Conservation (phyloP, 108 stramenopile genomes). For the Cyclotella sp. region DNA sequence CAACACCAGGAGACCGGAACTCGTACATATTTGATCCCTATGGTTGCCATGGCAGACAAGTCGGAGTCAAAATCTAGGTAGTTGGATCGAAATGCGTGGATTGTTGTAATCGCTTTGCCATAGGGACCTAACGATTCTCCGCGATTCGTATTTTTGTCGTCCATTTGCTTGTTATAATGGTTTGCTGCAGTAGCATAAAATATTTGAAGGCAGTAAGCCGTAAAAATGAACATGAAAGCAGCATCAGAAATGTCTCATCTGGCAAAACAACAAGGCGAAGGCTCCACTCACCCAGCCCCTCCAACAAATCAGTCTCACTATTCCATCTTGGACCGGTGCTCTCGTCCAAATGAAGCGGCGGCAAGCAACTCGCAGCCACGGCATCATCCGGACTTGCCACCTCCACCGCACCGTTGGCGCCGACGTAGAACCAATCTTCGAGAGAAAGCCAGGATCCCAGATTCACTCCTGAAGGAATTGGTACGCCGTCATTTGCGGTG, state of each 20-base stretch:
- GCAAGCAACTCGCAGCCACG: constrained; percentile 64
- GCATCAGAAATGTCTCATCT: not conserved
- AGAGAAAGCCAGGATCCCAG: constrained; percentile 78
- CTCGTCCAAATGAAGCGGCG: constrained; percentile 63
- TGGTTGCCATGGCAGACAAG: constrained; percentile 38
- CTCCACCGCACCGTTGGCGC: constrained; percentile 65
- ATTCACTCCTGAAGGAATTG: constrained; percentile 75
- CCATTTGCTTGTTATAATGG: constrained; percentile 28
- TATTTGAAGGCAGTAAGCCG: not conserved
- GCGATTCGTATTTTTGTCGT: constrained; percentile 26
- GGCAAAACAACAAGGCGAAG: not conserved
- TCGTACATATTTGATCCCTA: constrained; percentile 68
- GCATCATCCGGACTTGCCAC: constrained; percentile 67
- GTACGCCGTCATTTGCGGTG: constrained; percentile 1
- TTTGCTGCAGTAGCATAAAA: not conserved
- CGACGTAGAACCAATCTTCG: constrained; percentile 85
- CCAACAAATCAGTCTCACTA: constrained; percentile 78
- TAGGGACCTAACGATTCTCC: constrained; percentile 30
- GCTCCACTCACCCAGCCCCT: constrained; percentile 26
- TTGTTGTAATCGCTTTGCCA: constrained; percentile 56
- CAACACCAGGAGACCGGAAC: constrained; percentile 82
- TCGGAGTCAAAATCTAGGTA: constrained; percentile 72
- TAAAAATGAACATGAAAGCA: not conserved
- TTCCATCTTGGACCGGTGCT: constrained; percentile 72
- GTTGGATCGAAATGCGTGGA: constrained; percentile 67